Conservation (phyloP, 352 stramenopile genomes). For the Hyaloperonospora brassicae region DNA sequence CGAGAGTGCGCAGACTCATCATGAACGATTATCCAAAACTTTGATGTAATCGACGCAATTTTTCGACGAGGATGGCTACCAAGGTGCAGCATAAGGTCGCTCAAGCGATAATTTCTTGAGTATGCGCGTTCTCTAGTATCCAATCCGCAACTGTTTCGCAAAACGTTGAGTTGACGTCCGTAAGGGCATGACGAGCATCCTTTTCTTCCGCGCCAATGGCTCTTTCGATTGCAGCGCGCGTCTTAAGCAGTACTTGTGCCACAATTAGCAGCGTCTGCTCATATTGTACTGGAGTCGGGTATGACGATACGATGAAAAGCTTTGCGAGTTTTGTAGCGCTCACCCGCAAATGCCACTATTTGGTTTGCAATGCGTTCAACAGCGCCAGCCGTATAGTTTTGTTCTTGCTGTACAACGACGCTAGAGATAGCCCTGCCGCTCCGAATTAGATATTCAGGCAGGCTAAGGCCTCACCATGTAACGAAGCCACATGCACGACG, state of each 20-base stretch:
- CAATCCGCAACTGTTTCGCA: slow-evolving; percentile 66
- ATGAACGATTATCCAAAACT: slow-evolving; percentile 67
- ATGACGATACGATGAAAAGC: slow-evolving; percentile 49
- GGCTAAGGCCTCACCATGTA: no score
- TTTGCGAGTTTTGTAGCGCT: slow-evolving; percentile 52
- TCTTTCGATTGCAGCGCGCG: slow-evolving; percentile 38
- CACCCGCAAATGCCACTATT: slow-evolving; percentile 36
- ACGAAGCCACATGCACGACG: slow-evolving; percentile 19
- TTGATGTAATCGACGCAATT: slow-evolving; percentile 64
- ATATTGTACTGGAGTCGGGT: slow-evolving; percentile 39
- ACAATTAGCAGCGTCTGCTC: slow-evolving; percentile 36
- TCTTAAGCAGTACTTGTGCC: slow-evolving; percentile 40
- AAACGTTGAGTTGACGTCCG: slow-evolving; percentile 51
- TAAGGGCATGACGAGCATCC: slow-evolving; percentile 53
- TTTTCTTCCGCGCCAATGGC: slow-evolving; percentile 44
- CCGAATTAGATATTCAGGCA: slow-evolving; percentile 50
- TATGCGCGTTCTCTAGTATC: slow-evolving; percentile 40
- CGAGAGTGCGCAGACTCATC: slow-evolving; percentile 57
- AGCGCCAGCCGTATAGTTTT: slow-evolving; percentile 33
- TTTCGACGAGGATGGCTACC: slow-evolving; percentile 49
- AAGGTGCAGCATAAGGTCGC: slow-evolving; percentile 52
- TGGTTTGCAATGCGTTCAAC: slow-evolving; percentile 40
- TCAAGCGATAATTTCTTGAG: slow-evolving; percentile 38
- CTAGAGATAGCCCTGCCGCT: slow-evolving; percentile 48
- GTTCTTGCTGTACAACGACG: slow-evolving; percentile 37